Conservation (phyloP, 2,329 filamentous ascomycete genomes). For the Aspergillus fructus region DNA sequence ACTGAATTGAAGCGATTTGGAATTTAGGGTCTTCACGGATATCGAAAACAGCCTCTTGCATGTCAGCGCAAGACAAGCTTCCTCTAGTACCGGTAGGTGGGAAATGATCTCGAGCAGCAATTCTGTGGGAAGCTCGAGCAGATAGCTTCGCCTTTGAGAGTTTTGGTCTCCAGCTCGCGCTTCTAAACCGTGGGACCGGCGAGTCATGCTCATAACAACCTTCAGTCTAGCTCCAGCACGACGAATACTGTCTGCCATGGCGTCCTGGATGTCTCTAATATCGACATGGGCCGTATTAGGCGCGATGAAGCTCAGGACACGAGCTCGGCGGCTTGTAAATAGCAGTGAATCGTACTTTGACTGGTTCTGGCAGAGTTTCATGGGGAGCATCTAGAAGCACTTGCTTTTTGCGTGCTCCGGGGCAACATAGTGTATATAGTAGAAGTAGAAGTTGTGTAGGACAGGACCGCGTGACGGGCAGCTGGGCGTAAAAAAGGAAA, state of each 20-base stretch:
- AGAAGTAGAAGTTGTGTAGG: slow-evolving; percentile 17
- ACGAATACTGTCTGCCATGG: slow-evolving; percentile 30
- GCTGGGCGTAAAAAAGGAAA: slow-evolving; percentile 7
- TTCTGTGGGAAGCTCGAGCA: slow-evolving; percentile 40
- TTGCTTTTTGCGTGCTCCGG: slow-evolving; percentile 14
- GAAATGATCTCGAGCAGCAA: slow-evolving; percentile 38
- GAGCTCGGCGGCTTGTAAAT: slow-evolving; percentile 8
- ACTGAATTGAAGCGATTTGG: slow-evolving; percentile 35
- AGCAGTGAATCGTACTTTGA: slow-evolving; percentile 12
- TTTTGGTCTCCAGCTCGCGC: slow-evolving; percentile 16
- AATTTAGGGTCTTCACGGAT: slow-evolving; percentile 29
- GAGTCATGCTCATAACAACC: slow-evolving; percentile 28
- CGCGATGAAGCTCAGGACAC: slow-evolving; percentile 1
- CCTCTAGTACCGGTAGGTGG: slow-evolving; percentile 34
- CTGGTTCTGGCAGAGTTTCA: slow-evolving; percentile 12
- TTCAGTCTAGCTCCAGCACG: slow-evolving; percentile 32
- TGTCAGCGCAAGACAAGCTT: slow-evolving; percentile 39
- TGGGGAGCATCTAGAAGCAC: slow-evolving; percentile 15
- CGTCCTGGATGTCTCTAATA: slow-evolving; percentile 15
- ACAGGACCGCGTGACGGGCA: slow-evolving; percentile 28
- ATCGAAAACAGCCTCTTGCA: slow-evolving; percentile 39
- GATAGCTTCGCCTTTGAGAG: slow-evolving; percentile 26
- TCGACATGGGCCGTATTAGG: slow-evolving; percentile 17
- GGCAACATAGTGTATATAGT: slow-evolving; percentile 27
- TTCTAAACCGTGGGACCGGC: slow-evolving; percentile 23